Base-by-base conservation (phyloP, 75 land plant species). In the Chamaecyparis obtusa region DNA sequence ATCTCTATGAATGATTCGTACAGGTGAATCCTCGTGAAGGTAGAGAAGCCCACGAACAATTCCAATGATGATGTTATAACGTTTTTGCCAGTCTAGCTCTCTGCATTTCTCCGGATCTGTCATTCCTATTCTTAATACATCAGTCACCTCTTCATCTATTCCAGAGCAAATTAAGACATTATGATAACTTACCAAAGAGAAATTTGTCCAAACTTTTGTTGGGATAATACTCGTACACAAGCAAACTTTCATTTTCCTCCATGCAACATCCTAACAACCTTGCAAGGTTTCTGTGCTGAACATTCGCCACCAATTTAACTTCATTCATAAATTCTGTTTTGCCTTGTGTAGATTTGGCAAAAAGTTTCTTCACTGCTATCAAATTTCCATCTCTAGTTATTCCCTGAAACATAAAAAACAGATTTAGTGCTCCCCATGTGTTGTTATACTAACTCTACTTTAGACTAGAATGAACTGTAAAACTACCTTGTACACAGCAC, bases 1-100 rank as follows among this genome's bases (percentile, higher is more conserved):
- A 76, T 91, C 92, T 21, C 92, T 83, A 74, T 91, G 92, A 43
- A 91, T 91, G 46, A 91, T 91, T 56, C 86, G 88, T 30, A 84
- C 37, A 10, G 84, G 91, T 43, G 90, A 91, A 30, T 87, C 60
- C 75, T 87, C 88, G 55, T 91, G 92, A 36, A 91, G 75, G 54
- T 91, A 91, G 21, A 78, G 91, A 64, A 91, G 85, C 21, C 92
- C 92, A 36, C 86, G 71, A 30, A 91, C 92, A 24, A 89, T 85
- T 74, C 92, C 92, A 3, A 89, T 19, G 49, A 90, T 88, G 10
- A 89, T 87, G 48, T 89, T 90, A 76, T 81, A 90, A 36, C 92
- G 86, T 27, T 77, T 84, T 36, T 44, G 83, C 92, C 92, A 91
- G 37, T 87, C 86, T 13, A 85, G 27, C 37, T 44, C 19, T 76